Conservation (phyloP, 2,329 filamentous ascomycete species). For the Cyanodermella asteris region DNA sequence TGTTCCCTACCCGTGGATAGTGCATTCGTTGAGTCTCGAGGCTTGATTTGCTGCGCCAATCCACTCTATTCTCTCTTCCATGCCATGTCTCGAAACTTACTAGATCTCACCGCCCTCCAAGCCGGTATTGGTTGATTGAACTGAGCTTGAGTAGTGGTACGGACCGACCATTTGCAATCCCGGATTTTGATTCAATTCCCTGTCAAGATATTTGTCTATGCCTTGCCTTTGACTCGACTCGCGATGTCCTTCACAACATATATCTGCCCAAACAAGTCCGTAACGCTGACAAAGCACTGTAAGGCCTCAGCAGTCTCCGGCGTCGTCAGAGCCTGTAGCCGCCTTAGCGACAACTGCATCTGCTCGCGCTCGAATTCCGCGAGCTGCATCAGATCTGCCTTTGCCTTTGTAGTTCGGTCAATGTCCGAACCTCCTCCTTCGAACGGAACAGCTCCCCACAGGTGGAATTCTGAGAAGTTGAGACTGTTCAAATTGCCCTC, state of each 20-base stretch:
- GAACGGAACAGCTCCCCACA: background rate
- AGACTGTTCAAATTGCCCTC: constrained; percentile 15
- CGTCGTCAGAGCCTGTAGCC: background rate
- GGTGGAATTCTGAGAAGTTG: constrained; percentile 13
- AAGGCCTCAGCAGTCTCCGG: constrained; percentile 3
- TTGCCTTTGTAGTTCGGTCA: background rate
- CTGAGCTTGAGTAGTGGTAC: too few relatives aligned
- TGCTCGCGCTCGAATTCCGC: constrained; percentile 13
- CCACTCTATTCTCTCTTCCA: too few relatives aligned
- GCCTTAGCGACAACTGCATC: constrained; percentile 6
- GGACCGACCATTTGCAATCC: too few relatives aligned
- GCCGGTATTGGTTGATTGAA: too few relatives aligned
- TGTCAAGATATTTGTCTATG: too few relatives aligned
- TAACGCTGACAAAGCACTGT: constrained; percentile 13
- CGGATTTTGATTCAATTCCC: too few relatives aligned
- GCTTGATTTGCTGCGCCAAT: too few relatives aligned
- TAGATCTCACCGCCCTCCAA: too few relatives aligned
- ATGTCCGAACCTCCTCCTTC: background rate
- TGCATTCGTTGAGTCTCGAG: too few relatives aligned
- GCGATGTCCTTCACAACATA: constrained; percentile 14
- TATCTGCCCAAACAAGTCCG: constrained; percentile 17
- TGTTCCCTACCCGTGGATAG: too few relatives aligned
- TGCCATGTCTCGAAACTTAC: too few relatives aligned
- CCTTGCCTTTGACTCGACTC: constrained; percentile 6
- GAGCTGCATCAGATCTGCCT: constrained; percentile 8